phyloP scores from a whole-genome alignment of 176 grass and related monocot species.

The Olyra latifolia region DNA sequence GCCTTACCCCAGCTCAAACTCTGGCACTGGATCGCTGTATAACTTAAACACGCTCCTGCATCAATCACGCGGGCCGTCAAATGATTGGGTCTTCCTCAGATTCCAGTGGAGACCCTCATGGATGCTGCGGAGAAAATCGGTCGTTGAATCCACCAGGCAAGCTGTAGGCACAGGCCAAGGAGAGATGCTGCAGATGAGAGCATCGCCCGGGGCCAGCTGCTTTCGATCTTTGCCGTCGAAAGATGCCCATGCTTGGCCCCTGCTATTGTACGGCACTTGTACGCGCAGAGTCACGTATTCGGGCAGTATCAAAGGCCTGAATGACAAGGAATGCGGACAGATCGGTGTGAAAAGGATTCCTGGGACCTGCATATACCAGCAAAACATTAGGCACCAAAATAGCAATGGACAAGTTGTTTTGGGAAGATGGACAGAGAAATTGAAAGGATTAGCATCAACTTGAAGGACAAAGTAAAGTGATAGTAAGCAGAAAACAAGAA shows the following conservation, averaged over 20 bases:
- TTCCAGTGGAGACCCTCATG: conserved; percentile 99
- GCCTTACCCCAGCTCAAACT: neutral
- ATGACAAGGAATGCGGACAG: conserved; percentile 91
- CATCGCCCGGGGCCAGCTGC: conserved; percentile 70
- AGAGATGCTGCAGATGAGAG: conserved; percentile 93
- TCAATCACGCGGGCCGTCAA: conserved; percentile 63
- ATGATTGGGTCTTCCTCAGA: conserved; percentile 75
- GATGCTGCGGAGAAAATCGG: conserved; percentile 83
- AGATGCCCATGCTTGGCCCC: conserved; percentile 86
- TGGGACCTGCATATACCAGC: conserved; percentile 60
- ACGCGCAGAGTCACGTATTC: conserved; percentile 82
- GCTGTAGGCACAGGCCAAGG: conserved; percentile 90
- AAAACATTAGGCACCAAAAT: neutral
- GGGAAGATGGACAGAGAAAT: neutral
- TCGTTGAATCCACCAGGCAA: conserved; percentile 82
- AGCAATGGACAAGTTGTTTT: neutral
- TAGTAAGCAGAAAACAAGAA: neutral
- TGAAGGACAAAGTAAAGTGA: neutral
- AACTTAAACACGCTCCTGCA: neutral
- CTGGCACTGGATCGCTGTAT: neutral
- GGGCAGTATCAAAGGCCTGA: conserved; percentile 83
- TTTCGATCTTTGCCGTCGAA: conserved; percentile 94
- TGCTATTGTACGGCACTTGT: conserved; percentile 86
- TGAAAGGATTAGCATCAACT: neutral
- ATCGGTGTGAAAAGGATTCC: conserved; percentile 98